Percentiles rank a stretch among this genome's conserved stretches.
These are phyloP conservation scores for Podosphaera leucotricha DNA, from an alignment of 2,329 filamentous ascomycete genomes.

Conservation along the genomic window DNA sequence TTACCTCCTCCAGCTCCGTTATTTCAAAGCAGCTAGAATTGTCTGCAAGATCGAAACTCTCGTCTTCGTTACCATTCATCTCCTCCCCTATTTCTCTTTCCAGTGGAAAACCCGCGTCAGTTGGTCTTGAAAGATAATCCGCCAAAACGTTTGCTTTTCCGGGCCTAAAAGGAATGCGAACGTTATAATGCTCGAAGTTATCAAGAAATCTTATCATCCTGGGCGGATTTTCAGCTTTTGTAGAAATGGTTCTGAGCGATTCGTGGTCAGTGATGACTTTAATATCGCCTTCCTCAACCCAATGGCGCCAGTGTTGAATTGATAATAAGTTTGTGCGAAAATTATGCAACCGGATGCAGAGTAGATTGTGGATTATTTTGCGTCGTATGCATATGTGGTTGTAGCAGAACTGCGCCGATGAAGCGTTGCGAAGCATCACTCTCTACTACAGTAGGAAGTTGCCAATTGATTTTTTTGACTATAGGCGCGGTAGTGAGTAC, in stretches of 20 bases:
- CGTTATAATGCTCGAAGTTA: neutral
- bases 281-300: neutral
- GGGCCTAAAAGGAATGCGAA: neutral
- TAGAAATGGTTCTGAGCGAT: neutral
- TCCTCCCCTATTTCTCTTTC: neutral
- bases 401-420: neutral
- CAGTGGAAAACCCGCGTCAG: neutral
- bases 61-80: neutral
- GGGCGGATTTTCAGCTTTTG: neutral
- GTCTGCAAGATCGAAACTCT: too few relatives aligned
- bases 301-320: neutral
- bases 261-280: constrained; percentile 1
- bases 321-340: neutral
- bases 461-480: neutral
- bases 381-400: neutral
- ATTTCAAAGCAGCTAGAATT: too few relatives aligned
- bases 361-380: neutral
- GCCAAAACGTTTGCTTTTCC: neutral
- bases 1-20: neutral
- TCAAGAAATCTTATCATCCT: neutral
- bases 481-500: neutral
- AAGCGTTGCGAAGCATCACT: neutral
- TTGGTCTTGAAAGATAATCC: neutral
- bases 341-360: neutral
- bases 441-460: neutral